Base-by-base conservation (phyloP, 352 stramenopile genomes). In the Globisporangium apiculatum region DNA sequence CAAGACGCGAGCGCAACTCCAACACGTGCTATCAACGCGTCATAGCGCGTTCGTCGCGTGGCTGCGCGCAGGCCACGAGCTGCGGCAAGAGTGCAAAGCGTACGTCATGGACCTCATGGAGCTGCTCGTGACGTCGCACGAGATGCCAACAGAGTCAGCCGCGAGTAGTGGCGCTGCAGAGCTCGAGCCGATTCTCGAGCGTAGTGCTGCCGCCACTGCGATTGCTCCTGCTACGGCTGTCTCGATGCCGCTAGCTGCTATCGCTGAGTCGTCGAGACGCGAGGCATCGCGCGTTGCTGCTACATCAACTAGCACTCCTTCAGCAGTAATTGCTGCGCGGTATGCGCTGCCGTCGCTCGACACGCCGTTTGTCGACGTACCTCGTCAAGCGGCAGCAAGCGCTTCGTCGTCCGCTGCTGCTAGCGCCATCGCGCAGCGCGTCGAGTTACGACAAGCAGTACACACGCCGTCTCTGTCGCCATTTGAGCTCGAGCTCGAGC, bases 41-140 rank as follows among this genome's bases (percentile, higher is more conserved):
- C 73, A 76, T 4, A 79, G 82, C 12, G 89, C 87, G 0, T 97
- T 97, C 61, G 87, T 96, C 1, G 83, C 87, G 35, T 97, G 90
- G 90, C 64, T 97, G 4, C 83, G 82, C 14, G 79, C 85, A 17
- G 90, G 90, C 0, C 90, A 97, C 57, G 87, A 96, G 57, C 61
- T 96, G 5, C 83, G 88, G 0, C 87, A 97, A 48, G 90, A 97
- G 66, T 77, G 75, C 17, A 97, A 97, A 60, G 56, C 64, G 17
- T 89, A 92, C 51, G 57, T 97, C 5, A 71, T 72, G 1, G 80
- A 96, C 31, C 58, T 97, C 37, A 57, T 97, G n/a, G 85, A 95
- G 35, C 64, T 87, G 17, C 66, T 97, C 10, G 77, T 93, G 6
- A 81, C 6, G 56, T 65, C 2, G 54, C 70, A 46, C 53, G 2